A percentile compares a stretch with the other conserved stretches of the same genome.
Evolutionary conservation across 495 filamentous ascomycete genomes (phyloP).

Genomic region (Aspergillus indologenus): DNA sequence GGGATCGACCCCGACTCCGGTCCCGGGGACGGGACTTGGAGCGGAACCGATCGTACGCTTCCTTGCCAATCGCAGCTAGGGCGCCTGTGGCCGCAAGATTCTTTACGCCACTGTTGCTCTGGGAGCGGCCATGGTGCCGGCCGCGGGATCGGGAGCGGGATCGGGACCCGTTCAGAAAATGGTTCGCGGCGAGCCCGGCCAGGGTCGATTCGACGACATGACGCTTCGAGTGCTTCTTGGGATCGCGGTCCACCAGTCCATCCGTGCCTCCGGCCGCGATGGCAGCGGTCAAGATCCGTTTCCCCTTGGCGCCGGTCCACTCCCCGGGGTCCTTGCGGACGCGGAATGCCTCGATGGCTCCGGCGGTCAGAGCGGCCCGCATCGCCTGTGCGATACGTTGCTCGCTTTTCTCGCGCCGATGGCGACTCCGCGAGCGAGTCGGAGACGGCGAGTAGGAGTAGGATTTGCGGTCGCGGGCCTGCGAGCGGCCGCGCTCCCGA

Average conservation of each 20-base stretch:
- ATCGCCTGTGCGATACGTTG: slow-evolving; percentile 79
- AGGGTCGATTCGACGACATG: slow-evolving; percentile 73
- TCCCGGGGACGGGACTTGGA: slow-evolving; percentile 59
- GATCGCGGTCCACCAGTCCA: slow-evolving; percentile 66
- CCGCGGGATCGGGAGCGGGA: slow-evolving; percentile 43
- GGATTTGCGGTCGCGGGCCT: slow-evolving; percentile 47
- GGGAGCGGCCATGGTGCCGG: slow-evolving; percentile 46
- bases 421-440: slow-evolving; percentile 44
- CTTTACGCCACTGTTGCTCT: slow-evolving; percentile 47
- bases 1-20: slow-evolving; percentile 46
- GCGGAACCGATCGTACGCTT: slow-evolving; percentile 63
- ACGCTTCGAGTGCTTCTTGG: slow-evolving; percentile 67
- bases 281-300: slow-evolving; percentile 82
- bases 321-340: slow-evolving; percentile 79
- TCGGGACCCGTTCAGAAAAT: slow-evolving; percentile 70
- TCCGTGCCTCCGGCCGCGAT: slow-evolving; percentile 81
- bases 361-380: slow-evolving; percentile 79
- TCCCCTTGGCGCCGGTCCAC: slow-evolving; percentile 83
- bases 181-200: slow-evolving; percentile 80
- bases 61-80: slow-evolving; percentile 78
- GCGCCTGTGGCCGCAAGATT: slow-evolving; percentile 72
- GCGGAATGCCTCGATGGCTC: slow-evolving; percentile 84
- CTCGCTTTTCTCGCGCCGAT: slow-evolving; percentile 42
- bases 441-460: slow-evolving; percentile 51
- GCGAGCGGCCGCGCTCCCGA: slow-evolving; percentile 37